These are phyloP conservation scores for Dactylorhiza incarnata DNA, from an alignment of 106 monocot genomes.

Conservation along the genomic window DNA sequence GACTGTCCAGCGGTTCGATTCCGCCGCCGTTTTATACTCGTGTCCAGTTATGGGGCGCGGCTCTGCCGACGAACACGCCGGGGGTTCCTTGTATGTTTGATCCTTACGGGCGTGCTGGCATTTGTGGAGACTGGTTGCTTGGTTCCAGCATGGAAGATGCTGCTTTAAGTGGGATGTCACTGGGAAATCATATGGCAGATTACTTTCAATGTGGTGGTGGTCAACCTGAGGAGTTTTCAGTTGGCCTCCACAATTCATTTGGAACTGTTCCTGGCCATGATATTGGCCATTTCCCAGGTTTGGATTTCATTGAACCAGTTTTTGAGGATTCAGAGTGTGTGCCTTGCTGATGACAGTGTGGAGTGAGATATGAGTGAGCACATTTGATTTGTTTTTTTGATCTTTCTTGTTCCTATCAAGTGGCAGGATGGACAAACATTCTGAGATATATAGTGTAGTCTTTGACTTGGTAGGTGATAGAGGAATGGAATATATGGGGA, in stretches of 20 bases:
- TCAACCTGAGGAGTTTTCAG: conserved; percentile 43
- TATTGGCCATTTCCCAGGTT: conserved; percentile 71
- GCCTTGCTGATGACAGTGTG: background rate
- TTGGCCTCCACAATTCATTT: conserved; percentile 56
- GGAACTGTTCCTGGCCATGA: conserved; percentile 49
- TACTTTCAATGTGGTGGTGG: conserved; percentile 44
- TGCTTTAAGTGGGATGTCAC: conserved; percentile 74
- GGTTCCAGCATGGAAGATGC: conserved; percentile 90
- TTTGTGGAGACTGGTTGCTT: conserved; percentile 98
- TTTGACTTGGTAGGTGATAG: too few relatives aligned
- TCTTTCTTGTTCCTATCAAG: background rate
- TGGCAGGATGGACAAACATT: too few relatives aligned
- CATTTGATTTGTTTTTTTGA: background rate
- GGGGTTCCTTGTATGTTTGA: conserved; percentile 76
- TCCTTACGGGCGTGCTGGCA: conserved; percentile 84
- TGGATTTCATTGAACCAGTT: conserved; percentile 13
- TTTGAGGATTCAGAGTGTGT: background rate
- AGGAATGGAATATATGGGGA: too few relatives aligned
- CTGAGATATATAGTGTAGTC: too few relatives aligned
- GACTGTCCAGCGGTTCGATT: conserved; percentile 56
- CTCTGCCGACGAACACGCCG: conserved; percentile 76
- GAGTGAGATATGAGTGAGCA: background rate
- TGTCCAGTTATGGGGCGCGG: conserved; percentile 92
- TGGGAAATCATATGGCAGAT: conserved; percentile 83
- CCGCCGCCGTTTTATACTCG: conserved; percentile 64